A percentile compares a stretch with the other conserved stretches of the same genome.
phyloP scores from a whole-genome alignment of 2,329 filamentous ascomycete species.

The Nemania diffusa region DNA sequence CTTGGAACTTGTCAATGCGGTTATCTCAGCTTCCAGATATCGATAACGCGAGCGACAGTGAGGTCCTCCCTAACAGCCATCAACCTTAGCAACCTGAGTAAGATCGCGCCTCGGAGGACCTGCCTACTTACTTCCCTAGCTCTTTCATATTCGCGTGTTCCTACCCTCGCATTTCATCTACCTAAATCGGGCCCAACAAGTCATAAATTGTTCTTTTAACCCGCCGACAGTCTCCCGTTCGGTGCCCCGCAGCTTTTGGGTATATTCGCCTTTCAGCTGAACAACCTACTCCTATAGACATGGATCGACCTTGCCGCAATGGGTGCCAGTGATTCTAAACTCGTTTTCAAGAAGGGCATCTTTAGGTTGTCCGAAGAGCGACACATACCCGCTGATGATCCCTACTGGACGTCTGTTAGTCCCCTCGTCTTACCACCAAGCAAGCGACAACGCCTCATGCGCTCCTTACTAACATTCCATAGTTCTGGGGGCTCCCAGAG shows the following conservation, averaged over 20 bases:
- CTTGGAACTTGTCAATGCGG: too few species aligned
- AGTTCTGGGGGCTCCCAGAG: constrained; percentile 99
- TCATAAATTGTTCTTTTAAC: background rate
- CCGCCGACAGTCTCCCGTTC: background rate
- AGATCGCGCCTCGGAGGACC: constrained; percentile 12
- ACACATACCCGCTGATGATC: constrained; percentile 85
- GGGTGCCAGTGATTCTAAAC: constrained; percentile 98
- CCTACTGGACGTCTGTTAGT: constrained; percentile 91
- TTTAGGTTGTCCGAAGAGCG: constrained; percentile 94
- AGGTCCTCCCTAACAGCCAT: constrained; percentile 8
- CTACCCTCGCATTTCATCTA: background rate
- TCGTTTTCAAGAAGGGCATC: constrained; percentile 98
- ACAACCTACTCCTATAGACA: constrained; percentile 35
- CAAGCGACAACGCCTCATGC: constrained; percentile 19
- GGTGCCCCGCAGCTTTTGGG: background rate
- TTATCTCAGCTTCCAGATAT: too few species aligned
- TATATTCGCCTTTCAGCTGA: background rate
- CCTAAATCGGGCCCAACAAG: too few species aligned
- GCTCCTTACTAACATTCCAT: constrained; percentile 35
- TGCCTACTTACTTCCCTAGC: background rate
- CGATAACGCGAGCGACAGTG: constrained; percentile 13
- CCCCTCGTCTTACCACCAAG: constrained; percentile 14
- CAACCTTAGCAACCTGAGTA: background rate
- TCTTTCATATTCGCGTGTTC: background rate
- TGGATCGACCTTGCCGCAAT: constrained; percentile 62